Evolutionary conservation across 345 rosid species (phyloP).

Genomic region (Brassica carinata): DNA sequence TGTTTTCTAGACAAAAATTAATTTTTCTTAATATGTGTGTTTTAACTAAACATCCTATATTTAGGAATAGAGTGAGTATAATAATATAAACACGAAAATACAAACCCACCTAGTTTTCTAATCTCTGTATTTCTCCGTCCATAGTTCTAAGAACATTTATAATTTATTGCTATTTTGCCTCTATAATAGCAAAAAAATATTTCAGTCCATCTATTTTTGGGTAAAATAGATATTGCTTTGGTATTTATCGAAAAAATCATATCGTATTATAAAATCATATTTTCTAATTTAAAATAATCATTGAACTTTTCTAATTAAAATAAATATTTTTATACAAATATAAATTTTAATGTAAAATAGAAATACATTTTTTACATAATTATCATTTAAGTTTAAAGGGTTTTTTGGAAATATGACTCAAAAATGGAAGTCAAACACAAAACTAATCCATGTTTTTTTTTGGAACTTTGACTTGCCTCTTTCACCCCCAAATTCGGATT

Average conservation of each 20-base stretch:
- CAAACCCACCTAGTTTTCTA: not conserved
- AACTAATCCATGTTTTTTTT: too few species aligned
- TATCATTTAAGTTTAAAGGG: not conserved
- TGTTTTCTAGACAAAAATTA: too few species aligned
- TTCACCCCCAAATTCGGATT: too few species aligned
- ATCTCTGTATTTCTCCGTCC: not conserved
- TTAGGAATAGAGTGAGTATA: too few species aligned
- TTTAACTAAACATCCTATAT: too few species aligned
- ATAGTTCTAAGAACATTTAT: not conserved
- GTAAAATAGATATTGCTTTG: not conserved
- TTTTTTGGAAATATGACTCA: too few species aligned
- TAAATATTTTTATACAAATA: too few species aligned
- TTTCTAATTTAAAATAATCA: not conserved
- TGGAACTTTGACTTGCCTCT: too few species aligned
- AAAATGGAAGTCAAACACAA: too few species aligned
- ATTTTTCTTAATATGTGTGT: too few species aligned
- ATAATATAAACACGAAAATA: not conserved
- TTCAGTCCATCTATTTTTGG: not conserved
- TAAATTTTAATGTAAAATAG: not conserved
- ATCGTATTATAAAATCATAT: not conserved
- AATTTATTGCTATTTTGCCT: not conserved
- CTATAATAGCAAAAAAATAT: not conserved
- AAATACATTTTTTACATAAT: not conserved
- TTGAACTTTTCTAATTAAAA: too few species aligned
- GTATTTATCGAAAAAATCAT: not conserved